A percentile compares a stretch with the other conserved stretches of the same genome.
Conservation (phyloP, 192 early-diverging fungal genomes). For the Rhizophagus clarus region DNA sequence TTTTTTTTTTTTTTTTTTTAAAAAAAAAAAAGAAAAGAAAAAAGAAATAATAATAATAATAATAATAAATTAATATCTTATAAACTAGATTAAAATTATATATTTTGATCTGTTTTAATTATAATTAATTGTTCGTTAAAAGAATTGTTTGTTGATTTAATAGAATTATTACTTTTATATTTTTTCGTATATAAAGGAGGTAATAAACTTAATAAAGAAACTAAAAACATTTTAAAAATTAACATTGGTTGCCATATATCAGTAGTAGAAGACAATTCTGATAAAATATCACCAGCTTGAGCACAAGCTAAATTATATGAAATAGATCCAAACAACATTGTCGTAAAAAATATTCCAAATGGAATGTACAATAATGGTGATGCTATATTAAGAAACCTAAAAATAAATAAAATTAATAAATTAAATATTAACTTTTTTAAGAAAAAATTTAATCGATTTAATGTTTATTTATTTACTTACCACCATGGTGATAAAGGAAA, state of each 20-base stretch:
- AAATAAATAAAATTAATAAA: not conserved
- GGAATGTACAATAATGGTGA: slow-evolving; percentile 53
- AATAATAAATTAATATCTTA: not conserved
- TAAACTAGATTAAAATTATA: not conserved
- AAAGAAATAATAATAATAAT: too few relatives aligned
- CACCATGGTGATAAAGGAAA: slow-evolving; percentile 61
- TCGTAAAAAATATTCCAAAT: slow-evolving; percentile 51
- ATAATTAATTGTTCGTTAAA: not conserved
- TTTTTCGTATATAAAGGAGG: slow-evolving; percentile 31
- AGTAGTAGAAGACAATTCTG: slow-evolving; percentile 43
- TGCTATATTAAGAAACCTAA: slow-evolving; percentile 53
- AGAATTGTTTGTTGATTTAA: not conserved
- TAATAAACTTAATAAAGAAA: slow-evolving; percentile 41
- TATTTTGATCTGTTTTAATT: not conserved
- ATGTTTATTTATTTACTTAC: slow-evolving; percentile 28
- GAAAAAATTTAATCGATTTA: too few relatives aligned
- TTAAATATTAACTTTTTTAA: not conserved
- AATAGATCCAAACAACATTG: slow-evolving; percentile 54
- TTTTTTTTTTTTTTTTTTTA: too few relatives aligned
- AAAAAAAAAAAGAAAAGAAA: too few relatives aligned
- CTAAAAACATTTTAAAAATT: slow-evolving; percentile 39
- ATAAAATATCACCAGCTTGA: slow-evolving; percentile 55
- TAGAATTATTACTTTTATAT: not conserved
- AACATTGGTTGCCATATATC: slow-evolving; percentile 37
- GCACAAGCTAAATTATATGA: slow-evolving; percentile 58